Evolutionary conservation across 2,329 filamentous ascomycete species (phyloP), one percentile per base, ranked within the genome.

Genomic region (Neopestalotiopsis rosae): DNA sequence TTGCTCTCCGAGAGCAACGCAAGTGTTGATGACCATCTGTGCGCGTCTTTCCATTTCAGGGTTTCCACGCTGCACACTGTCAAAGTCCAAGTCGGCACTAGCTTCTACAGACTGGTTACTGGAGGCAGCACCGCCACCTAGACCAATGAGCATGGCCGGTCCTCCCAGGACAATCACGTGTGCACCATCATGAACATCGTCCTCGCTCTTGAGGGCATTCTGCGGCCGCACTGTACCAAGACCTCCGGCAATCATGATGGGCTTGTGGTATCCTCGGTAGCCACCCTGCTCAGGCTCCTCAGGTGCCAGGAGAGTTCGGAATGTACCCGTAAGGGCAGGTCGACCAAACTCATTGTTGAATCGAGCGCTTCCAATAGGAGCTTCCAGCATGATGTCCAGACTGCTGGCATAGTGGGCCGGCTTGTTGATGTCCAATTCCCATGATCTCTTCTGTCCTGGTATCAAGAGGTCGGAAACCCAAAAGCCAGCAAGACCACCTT

Each of bases 1-100:
- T 72, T 94, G 86, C 4, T 90, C 84, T 17, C 95, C 95, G 75
- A 98, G 88, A 3, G 94, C 91, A 34, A 93, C 90, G 79, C 96
- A 99, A 4, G 94, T 91, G 81, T 98, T 96, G 81, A 99, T 99
- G 72, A 99, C 96, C 89, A 98, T 97, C 82, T 99, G 96, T 1
- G 95, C 96, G 74, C 96, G 89, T 71, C 96, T 88, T 81, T 99
- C 94, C 81, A 98, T 95, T 82, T 99, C 96, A 1, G 96, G 95
- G 77, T 99, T 99, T 61, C 95, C 96, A 82, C 96, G 88, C 83
- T 99, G 96, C 40, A 99, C 96, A 83, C 94, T 98, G 75, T 95
- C 94, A 81, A 98, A 99, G 79, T 99, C 96, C 2, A 99, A 87
- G 73, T 98, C 95, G 0, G 95, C 94, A 61, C 93, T 96, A 40